phyloP scores from a whole-genome alignment of 2,329 filamentous ascomycete species.

The Xylariaceae sp. region DNA sequence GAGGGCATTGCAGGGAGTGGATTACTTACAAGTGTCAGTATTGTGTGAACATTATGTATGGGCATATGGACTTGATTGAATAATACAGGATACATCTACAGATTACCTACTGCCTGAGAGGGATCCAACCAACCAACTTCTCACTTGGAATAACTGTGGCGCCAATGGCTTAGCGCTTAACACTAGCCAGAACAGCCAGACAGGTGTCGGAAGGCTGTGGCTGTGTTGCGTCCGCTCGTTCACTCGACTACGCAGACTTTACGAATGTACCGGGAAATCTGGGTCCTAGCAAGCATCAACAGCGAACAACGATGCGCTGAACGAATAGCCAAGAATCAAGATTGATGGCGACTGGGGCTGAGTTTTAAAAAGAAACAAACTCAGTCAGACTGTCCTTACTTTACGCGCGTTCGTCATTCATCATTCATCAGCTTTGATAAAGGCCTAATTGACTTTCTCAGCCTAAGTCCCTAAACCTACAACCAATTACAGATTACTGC shows the following conservation, averaged over 20 bases:
- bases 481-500: not conserved
- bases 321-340: not conserved
- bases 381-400: constrained; percentile 8
- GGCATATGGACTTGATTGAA: no score
- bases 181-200: no score
- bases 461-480: not conserved
- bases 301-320: not conserved
- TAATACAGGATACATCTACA: no score
- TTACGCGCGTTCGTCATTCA: constrained; percentile 22
- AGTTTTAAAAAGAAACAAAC: constrained; percentile 16
- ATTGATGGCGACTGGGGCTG: constrained; percentile 5
- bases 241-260: no score
- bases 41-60: no score
- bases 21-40: no score
- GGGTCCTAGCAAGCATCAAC: not conserved
- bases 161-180: constrained; percentile 7
- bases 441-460: not conserved
- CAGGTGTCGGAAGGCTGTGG: no score
- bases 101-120: no score
- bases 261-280: not conserved
- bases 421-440: constrained; percentile 1
- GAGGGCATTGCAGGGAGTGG: not conserved
- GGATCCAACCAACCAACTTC: no score
- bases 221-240: constrained; percentile 1
- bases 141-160: not conserved